These are phyloP conservation scores for Hortiboletus flavorubellus DNA, from an alignment of 768 basidiomycete genomes.

Conservation along the genomic window DNA sequence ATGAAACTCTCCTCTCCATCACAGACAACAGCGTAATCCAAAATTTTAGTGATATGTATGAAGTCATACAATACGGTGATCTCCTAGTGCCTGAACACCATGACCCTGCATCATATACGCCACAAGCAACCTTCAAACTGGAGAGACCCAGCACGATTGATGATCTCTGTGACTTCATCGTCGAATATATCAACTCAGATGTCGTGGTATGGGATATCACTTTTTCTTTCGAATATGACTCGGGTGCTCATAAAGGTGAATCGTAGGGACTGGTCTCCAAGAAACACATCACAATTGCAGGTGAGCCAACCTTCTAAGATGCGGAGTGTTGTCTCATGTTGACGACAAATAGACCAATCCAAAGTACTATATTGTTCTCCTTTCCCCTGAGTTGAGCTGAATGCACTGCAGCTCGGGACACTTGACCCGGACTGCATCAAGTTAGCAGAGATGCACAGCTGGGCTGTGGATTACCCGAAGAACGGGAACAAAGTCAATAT, in stretches of 20 bases:
- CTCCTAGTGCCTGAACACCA: slow-evolving; percentile 53
- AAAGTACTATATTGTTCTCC: slow-evolving; percentile 38
- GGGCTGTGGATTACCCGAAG: slow-evolving; percentile 82
- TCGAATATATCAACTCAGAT: slow-evolving; percentile 83
- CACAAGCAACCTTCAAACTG: slow-evolving; percentile 37
- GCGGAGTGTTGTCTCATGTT: neutral
- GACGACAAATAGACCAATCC: slow-evolving; percentile 58
- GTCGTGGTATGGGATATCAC: slow-evolving; percentile 50
- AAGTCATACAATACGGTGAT: slow-evolving; percentile 53
- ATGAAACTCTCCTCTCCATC: neutral
- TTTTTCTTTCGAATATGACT: neutral
- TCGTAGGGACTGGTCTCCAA: slow-evolving; percentile 65
- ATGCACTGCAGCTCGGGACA: slow-evolving; percentile 50
- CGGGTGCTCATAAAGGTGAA: slow-evolving; percentile 8
- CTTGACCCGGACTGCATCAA: slow-evolving; percentile 52
- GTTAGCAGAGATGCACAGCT: slow-evolving; percentile 54
- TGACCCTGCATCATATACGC: slow-evolving; percentile 50
- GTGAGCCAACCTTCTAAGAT: slow-evolving; percentile 34
- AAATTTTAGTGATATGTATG: slow-evolving; percentile 54
- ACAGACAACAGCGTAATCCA: neutral
- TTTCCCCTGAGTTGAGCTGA: neutral
- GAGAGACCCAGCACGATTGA: slow-evolving; percentile 52
- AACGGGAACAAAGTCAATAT: slow-evolving; percentile 66
- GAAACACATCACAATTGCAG: slow-evolving; percentile 67
- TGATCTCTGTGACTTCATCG: slow-evolving; percentile 77